Evolutionary conservation across 805 yeast genomes (phyloP).

Genomic region (Metschnikowia sp.): DNA sequence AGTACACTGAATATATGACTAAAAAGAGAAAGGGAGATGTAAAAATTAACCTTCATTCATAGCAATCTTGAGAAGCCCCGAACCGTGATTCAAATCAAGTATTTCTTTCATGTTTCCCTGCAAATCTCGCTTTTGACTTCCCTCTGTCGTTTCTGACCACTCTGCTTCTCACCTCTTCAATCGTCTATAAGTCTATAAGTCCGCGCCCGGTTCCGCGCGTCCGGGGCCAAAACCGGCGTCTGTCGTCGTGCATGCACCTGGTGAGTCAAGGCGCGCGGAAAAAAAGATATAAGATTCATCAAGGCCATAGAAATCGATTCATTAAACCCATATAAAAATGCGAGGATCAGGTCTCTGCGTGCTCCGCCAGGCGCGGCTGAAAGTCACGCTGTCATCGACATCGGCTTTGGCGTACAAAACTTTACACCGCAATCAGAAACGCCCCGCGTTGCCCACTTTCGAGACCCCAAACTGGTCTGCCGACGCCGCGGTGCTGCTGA

Average conservation of each 20-base stretch:
- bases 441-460: conserved; percentile 89
- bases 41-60: no score
- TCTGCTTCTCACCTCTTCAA: no score
- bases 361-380: conserved; percentile 16
- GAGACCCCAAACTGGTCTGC: conserved; percentile 95
- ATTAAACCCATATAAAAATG: neutral
- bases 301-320: neutral
- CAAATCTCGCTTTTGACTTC: no score
- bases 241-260: conserved; percentile 1
- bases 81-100: neutral
- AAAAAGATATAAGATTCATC: no score
- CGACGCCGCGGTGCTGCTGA: conserved; percentile 94
- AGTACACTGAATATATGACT: no score
- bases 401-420: conserved; percentile 94
- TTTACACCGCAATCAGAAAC: conserved; percentile 76
- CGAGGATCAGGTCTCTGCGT: conserved; percentile 5
- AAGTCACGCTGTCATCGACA: conserved; percentile 59
- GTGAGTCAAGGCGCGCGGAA: conserved; percentile 1
- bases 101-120: neutral
- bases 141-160: no score
- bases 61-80: no score
- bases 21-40: neutral
- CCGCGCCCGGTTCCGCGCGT: no score
- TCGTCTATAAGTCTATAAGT: no score
- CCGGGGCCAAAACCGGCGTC: neutral